Evolutionary conservation across 306 rosid genomes (phyloP), one percentile per base, ranked within the genome.

Genomic region (Psophocarpus tetragonolobus): DNA sequence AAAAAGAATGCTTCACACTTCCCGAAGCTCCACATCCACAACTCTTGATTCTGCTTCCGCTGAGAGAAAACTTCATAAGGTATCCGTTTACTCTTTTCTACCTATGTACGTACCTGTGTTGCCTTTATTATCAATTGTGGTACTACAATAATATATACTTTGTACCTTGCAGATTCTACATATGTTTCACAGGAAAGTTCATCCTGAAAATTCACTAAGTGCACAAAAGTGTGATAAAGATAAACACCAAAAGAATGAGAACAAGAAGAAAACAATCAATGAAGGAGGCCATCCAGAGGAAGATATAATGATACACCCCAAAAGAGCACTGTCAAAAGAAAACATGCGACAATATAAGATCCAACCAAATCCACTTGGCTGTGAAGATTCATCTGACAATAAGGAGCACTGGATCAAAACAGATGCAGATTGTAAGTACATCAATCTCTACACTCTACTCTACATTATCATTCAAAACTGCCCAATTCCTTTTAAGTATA

Each of bases 391-490:
- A 32, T 88, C 74, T 60, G 93, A 80, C 58, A 91, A 88, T 81
- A 83, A 67, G 77, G 97, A 91, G 85, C 98, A 89, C 73, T 93
- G 98, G 98, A 89, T 93, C 87, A 91, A 87, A 80, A 91, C 98
- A 67, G 98, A 91, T 82, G 95, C 92, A 2, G 98, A 93, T 75
- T 93, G 98, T 93, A 89, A 93, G 97, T 64, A 41, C 45, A 39
- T 39, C 45, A 1, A 8, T 41, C 47, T 39, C 13, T 9, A 39
- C 44, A 10, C 47, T 39, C 13, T 9, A 39, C 44, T 39, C 14
- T 13, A 39, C 44, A 39, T 39, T 2, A 39, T 38, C 42, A 38
- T 35, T 35, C n/a, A n/a, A n/a, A 42, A 42, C 44, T 36, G 3
- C n/a, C n/a, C n/a, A n/a, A n/a, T 38, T 38, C 44, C 12, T 38